Evolutionary conservation across 1,284 basidiomycete species (phyloP).

Genomic region (Microbotryum intermedium): DNA sequence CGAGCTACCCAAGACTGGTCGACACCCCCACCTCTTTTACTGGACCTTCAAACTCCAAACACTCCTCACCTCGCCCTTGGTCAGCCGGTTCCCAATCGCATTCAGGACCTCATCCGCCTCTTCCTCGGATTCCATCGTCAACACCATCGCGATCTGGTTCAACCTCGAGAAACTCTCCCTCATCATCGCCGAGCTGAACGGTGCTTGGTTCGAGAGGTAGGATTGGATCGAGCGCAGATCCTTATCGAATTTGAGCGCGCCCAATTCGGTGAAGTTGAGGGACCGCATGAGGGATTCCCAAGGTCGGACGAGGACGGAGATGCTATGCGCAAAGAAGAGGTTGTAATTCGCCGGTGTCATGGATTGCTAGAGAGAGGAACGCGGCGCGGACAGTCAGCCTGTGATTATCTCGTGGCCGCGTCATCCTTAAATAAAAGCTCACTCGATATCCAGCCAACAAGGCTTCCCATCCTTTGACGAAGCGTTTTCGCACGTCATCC

Average conservation of each 20-base stretch:
- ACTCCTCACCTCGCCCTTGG: slow-evolving; percentile 20
- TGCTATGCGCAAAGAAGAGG: slow-evolving; percentile 67
- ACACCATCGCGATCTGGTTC: slow-evolving; percentile 83
- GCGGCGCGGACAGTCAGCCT: not conserved
- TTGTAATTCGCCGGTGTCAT: slow-evolving; percentile 84
- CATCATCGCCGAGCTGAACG: slow-evolving; percentile 62
- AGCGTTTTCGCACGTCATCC: slow-evolving; percentile 77
- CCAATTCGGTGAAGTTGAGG: slow-evolving; percentile 84
- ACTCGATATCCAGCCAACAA: slow-evolving; percentile 79
- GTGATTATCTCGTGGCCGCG: not conserved
- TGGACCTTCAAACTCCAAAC: slow-evolving; percentile 21
- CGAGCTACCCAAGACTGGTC: slow-evolving; percentile 2
- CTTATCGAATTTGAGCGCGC: slow-evolving; percentile 92
- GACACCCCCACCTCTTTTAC: not conserved
- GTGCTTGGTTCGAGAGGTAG: slow-evolving; percentile 74
- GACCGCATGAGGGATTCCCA: slow-evolving; percentile 83
- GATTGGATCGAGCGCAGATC: slow-evolving; percentile 76
- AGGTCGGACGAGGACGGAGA: slow-evolving; percentile 78
- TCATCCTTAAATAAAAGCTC: slow-evolving; percentile 23
- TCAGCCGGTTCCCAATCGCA: slow-evolving; percentile 24
- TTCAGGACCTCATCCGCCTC: slow-evolving; percentile 29
- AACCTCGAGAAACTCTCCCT: slow-evolving; percentile 84
- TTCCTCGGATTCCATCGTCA: slow-evolving; percentile 62
- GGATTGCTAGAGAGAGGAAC: slow-evolving; percentile 49
- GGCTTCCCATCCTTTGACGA: slow-evolving; percentile 71